Base-by-base conservation (phyloP, 73 alveolate genomes). In the Chromera velia region DNA sequence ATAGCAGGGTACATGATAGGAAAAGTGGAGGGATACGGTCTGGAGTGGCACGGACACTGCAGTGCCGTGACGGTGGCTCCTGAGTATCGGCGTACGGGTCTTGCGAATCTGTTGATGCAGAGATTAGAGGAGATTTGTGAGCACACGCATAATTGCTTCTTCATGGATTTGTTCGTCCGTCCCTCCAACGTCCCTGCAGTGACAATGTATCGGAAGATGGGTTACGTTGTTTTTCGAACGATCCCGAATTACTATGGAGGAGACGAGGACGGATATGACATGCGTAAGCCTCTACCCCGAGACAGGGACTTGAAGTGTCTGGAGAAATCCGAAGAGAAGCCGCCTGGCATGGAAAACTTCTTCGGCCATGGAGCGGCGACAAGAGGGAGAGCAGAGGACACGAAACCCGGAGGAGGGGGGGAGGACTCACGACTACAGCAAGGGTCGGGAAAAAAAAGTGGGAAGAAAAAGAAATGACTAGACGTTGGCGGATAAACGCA, bases 21-120 rank as follows among this genome's bases (percentile, higher is more conserved):
- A 0, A 94, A 94, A 80, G 98, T 94, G 1, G 98, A 92, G 80
- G 97, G 98, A 46, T 93, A 85, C 67, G 87, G 88, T 40, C 88
- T 81, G 34, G 88, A 90, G 83, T 94, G 98, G 98, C 98, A 94
- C 77, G 98, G 98, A 31, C 98, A 94, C 82, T 97, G 92, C 62
- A 82, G 97, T 30, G 98, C 98, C 9, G 94, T 94, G 46, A 91
- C 98, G n/a, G 98, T 94, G 0, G 98, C 97, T 1, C 98, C 98
- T 0, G 91, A 94, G 82, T 92, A 91, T 80, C 87, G 98, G 55
- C 88, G 91, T 76, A 91, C 91, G 80, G 96, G 96, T 9, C 90
- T 94, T 63, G 98, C 98, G 29, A 77, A 94, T 33, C 83, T 94
- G 22, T 88, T 94, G 73, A 94, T 94, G 98, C 91, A 92, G 75